Evolutionary conservation across 2,329 filamentous ascomycete species (phyloP).

Genomic region (Calonectria montana): DNA sequence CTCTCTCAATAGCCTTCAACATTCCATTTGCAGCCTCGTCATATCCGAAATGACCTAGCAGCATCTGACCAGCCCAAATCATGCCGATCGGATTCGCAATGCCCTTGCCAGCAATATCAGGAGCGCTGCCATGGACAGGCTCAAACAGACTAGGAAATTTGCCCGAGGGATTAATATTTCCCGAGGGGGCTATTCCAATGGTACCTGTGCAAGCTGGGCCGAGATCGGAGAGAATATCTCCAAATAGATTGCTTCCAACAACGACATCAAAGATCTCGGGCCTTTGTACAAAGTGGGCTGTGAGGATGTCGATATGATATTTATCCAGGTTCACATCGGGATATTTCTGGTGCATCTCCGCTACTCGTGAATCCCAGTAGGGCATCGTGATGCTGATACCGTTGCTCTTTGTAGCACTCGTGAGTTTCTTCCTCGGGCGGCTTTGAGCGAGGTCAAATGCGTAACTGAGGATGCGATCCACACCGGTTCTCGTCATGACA

Average conservation of each 20-base stretch:
- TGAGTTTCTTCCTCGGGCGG: slow-evolving; percentile 69
- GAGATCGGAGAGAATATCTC: slow-evolving; percentile 78
- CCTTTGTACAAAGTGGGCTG: slow-evolving; percentile 70
- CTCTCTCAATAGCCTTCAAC: slow-evolving; percentile 71
- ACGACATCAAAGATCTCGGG: slow-evolving; percentile 71
- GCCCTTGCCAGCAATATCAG: slow-evolving; percentile 79
- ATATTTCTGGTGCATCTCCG: slow-evolving; percentile 65
- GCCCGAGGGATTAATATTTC: slow-evolving; percentile 71
- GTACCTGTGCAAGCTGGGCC: slow-evolving; percentile 77
- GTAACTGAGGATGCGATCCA: slow-evolving; percentile 71
- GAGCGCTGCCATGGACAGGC: slow-evolving; percentile 77
- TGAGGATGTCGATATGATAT: slow-evolving; percentile 76
- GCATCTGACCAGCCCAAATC: slow-evolving; percentile 77
- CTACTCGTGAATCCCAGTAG: slow-evolving; percentile 73
- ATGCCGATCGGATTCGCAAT: slow-evolving; percentile 80
- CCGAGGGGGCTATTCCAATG: slow-evolving; percentile 79
- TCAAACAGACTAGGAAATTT: slow-evolving; percentile 68
- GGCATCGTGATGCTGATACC: slow-evolving; percentile 76
- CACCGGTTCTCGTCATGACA: slow-evolving; percentile 70
- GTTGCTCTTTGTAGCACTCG: slow-evolving; percentile 75
- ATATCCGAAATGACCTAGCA: slow-evolving; percentile 50
- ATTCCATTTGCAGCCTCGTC: slow-evolving; percentile 60
- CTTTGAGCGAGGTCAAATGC: slow-evolving; percentile 72
- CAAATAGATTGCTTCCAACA: slow-evolving; percentile 72
- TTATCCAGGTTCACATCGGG: slow-evolving; percentile 71